Evolutionary conservation across 2,329 filamentous ascomycete species (phyloP).

Genomic region (Xylaria sp.): DNA sequence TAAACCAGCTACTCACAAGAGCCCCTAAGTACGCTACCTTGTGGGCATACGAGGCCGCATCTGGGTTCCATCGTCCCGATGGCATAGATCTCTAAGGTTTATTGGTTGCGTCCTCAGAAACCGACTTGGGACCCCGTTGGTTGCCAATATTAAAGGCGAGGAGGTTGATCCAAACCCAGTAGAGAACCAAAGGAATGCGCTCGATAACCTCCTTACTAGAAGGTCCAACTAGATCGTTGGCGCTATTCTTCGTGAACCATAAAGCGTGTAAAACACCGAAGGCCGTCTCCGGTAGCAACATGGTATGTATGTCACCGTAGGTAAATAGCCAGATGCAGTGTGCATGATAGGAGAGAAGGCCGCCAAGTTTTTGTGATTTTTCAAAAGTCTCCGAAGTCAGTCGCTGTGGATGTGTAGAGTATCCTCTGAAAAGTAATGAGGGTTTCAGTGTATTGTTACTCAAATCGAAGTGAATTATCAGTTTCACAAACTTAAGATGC

Average conservation of each 20-base stretch:
- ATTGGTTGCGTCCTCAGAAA: slow-evolving; percentile 48
- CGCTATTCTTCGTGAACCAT: neutral
- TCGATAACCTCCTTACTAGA: neutral
- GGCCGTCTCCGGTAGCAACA: slow-evolving; percentile 45
- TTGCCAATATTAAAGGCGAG: slow-evolving; percentile 48
- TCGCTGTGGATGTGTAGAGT: neutral
- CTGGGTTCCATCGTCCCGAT: slow-evolving; percentile 39
- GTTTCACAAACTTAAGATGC: neutral
- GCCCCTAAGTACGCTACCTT: neutral
- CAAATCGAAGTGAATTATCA: too few relatives aligned
- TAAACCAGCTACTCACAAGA: slow-evolving; percentile 1
- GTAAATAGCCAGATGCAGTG: slow-evolving; percentile 44
- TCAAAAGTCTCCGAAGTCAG: neutral
- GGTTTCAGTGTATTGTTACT: too few relatives aligned
- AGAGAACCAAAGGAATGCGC: slow-evolving; percentile 5
- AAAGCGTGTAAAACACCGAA: slow-evolving; percentile 49
- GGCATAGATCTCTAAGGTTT: slow-evolving; percentile 51
- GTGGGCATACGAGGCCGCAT: slow-evolving; percentile 33
- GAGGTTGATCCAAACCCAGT: slow-evolving; percentile 48
- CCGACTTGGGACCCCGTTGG: slow-evolving; percentile 41
- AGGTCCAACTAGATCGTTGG: neutral
- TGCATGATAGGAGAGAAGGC: slow-evolving; percentile 5
- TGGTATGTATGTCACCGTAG: slow-evolving; percentile 48
- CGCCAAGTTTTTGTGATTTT: neutral
- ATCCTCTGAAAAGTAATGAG: neutral